Percentiles rank a stretch among this genome's conserved stretches.
These are phyloP conservation scores for Odonthalia washingtoniensis DNA, from an alignment of 31 red algal species.

Conservation along the genomic window DNA sequence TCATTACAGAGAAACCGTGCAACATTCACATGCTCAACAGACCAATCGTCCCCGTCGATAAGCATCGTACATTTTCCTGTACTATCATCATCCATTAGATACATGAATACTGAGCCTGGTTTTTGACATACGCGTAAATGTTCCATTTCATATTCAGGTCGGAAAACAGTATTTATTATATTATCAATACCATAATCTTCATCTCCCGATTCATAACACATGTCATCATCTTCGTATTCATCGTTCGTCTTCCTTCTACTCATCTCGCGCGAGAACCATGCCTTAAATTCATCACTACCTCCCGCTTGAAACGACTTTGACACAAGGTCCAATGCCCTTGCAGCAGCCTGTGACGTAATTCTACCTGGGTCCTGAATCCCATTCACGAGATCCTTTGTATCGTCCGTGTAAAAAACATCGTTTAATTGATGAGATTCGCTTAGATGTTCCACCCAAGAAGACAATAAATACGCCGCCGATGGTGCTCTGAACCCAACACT, in stretches of 20 bases:
- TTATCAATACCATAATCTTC: slow-evolving; percentile 20
- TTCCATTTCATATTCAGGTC: background rate
- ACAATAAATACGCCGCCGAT: slow-evolving; percentile 50
- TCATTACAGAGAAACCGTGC: slow-evolving; percentile 39
- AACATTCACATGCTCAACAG: slow-evolving; percentile 31
- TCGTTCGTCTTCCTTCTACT: background rate
- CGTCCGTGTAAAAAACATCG: slow-evolving; percentile 56
- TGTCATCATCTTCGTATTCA: background rate
- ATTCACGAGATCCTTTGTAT: slow-evolving; percentile 31
- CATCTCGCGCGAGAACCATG: background rate
- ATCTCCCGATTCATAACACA: slow-evolving; percentile 4
- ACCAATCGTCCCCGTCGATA: slow-evolving; percentile 64
- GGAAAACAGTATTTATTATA: slow-evolving; percentile 22
- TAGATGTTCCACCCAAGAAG: slow-evolving; percentile 54
- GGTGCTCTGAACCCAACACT: slow-evolving; percentile 91
- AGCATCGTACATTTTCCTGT: slow-evolving; percentile 26
- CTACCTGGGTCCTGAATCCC: slow-evolving; percentile 44
- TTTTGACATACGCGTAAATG: too few species aligned
- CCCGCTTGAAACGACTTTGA: background rate
- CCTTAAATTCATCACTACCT: background rate
- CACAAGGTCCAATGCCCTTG: slow-evolving; percentile 30
- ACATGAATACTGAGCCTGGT: slow-evolving; percentile 59
- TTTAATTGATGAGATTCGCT: slow-evolving; percentile 28
- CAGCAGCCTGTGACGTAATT: slow-evolving; percentile 30
- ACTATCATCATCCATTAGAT: slow-evolving; percentile 21